Percentiles rank a stretch among this genome's conserved stretches.
phyloP scores from a whole-genome alignment of 2,329 filamentous ascomycete species.

The Xylariaceae sp. region DNA sequence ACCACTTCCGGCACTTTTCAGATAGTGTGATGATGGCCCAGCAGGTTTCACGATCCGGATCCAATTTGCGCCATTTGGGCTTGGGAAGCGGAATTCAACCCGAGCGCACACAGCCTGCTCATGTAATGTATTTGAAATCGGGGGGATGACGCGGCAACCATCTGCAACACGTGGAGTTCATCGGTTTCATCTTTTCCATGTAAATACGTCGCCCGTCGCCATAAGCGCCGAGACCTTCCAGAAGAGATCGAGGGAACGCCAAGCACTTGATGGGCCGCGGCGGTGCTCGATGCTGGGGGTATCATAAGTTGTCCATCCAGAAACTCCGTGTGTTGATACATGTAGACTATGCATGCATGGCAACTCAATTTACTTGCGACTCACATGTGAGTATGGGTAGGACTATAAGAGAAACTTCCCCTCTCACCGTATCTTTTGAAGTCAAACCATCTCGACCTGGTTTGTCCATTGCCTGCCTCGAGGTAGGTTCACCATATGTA shows the following conservation, averaged over 20 bases:
- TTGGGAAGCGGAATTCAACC: neutral
- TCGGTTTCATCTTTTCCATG: slow-evolving; percentile 12
- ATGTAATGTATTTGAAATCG: slow-evolving; percentile 7
- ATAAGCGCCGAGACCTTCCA: slow-evolving; percentile 9
- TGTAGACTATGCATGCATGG: too few species aligned
- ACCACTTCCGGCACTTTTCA: neutral
- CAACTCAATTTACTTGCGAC: too few species aligned
- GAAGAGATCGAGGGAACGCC: slow-evolving; percentile 4
- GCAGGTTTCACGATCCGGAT: neutral
- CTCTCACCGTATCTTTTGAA: too few species aligned
- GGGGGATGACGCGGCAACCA: slow-evolving; percentile 8
- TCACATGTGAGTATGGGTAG: too few species aligned
- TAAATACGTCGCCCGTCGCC: slow-evolving; percentile 5
- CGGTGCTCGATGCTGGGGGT: too few species aligned
- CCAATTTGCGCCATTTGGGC: neutral
- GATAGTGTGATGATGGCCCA: neutral
- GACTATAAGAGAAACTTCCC: too few species aligned
- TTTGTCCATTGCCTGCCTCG: neutral
- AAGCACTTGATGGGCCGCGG: neutral
- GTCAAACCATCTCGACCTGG: neutral
- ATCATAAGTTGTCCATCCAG: too few species aligned
- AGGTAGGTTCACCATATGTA: neutral
- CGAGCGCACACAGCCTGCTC: neutral
- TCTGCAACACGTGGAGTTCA: slow-evolving; percentile 10
- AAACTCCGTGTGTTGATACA: too few species aligned